Conservation (phyloP, 805 yeast genomes). For the Zygotorulaspora florentina region DNA sequence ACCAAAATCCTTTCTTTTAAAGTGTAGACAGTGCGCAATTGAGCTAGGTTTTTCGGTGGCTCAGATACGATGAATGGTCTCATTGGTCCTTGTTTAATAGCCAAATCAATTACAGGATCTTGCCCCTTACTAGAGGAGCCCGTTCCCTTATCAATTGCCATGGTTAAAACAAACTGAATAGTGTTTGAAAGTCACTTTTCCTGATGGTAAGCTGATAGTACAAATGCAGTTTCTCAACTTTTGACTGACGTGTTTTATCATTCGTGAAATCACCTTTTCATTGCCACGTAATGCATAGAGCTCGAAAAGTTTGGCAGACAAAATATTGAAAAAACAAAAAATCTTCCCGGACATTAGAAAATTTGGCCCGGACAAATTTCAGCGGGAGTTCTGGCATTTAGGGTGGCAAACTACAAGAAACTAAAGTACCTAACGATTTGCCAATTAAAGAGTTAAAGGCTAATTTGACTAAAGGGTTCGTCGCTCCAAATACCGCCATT, state of each 20-base stretch:
- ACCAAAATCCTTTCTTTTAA: slow-evolving; percentile 41
- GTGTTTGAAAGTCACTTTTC: not conserved
- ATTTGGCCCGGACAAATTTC: not conserved
- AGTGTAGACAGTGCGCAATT: slow-evolving; percentile 40
- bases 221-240: not conserved
- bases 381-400: not conserved
- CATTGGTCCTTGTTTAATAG: slow-evolving; percentile 45
- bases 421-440: not conserved
- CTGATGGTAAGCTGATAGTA: not conserved
- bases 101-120: slow-evolving; percentile 42
- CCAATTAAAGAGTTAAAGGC: not conserved
- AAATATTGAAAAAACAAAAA: too few relatives aligned
- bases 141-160: slow-evolving; percentile 8
- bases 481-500: not conserved
- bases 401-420: slow-evolving; percentile 3
- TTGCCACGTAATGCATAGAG: not conserved
- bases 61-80: slow-evolving; percentile 54
- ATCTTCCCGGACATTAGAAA: not conserved
- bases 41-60: slow-evolving; percentile 40
- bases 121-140: slow-evolving; percentile 2
- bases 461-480: not conserved
- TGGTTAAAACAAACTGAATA: not conserved
- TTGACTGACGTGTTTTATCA: too few relatives aligned
- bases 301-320: not conserved
- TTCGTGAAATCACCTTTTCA: not conserved